Evolutionary conservation across 192 early-diverging fungal genomes (phyloP).

Genomic region (Globomyces pollinis-pini): DNA sequence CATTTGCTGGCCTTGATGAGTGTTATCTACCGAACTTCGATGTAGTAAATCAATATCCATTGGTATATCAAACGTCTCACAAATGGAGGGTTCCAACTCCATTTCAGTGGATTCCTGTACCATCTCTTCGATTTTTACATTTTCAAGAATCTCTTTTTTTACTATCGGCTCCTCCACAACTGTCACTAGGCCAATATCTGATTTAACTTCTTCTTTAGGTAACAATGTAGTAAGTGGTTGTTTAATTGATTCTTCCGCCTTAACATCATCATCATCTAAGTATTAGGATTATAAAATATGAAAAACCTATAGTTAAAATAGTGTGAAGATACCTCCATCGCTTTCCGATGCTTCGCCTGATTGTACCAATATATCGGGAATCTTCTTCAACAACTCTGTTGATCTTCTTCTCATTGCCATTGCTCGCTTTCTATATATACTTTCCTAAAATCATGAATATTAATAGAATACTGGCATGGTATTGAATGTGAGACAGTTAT

Average conservation of each 20-base stretch:
- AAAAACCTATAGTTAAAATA: too few relatives aligned
- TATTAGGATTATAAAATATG: too few relatives aligned
- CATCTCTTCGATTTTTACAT: background rate
- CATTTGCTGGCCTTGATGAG: too few relatives aligned
- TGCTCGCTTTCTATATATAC: constrained; percentile 79
- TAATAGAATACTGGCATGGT: constrained; percentile 50
- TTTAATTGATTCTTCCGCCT: background rate
- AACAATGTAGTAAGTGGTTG: too few relatives aligned
- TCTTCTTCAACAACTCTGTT: constrained; percentile 61
- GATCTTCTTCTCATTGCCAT: constrained; percentile 72
- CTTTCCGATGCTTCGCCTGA: constrained; percentile 56
- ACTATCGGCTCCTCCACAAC: constrained; percentile 15
- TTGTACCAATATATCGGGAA: constrained; percentile 75
- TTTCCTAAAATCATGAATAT: constrained; percentile 42
- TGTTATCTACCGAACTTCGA: too few relatives aligned
- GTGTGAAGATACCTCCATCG: constrained; percentile 26
- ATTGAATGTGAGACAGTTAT: constrained; percentile 90
- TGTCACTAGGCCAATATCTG: constrained; percentile 1
- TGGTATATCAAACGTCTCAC: too few relatives aligned
- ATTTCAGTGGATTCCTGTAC: background rate
- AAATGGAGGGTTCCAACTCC: background rate
- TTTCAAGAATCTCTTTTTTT: background rate
- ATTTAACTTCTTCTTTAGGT: too few relatives aligned
- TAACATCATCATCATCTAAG: background rate
- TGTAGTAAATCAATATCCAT: too few relatives aligned